Evolutionary conservation across 495 filamentous ascomycete genomes (phyloP).

Genomic region (Xylaria palmicola): DNA sequence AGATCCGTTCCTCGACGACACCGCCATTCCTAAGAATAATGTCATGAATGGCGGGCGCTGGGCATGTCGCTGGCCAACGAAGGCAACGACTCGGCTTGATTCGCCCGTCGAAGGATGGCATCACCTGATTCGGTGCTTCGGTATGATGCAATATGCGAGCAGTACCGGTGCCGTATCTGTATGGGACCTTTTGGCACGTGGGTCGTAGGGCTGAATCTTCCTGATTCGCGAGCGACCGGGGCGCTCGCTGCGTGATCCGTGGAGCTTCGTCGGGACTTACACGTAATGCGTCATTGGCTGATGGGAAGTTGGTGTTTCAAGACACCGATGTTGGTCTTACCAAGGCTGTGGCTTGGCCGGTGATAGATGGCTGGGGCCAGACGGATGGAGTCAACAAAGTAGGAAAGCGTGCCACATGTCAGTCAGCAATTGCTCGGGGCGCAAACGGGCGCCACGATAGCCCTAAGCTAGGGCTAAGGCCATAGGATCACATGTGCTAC

Average conservation of each 20-base stretch:
- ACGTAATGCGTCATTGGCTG: neutral
- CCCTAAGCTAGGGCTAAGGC: neutral
- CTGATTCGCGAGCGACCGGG: neutral
- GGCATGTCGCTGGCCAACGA: neutral
- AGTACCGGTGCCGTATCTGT: neutral
- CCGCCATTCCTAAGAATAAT: conserved; percentile 6
- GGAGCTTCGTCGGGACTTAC: neutral
- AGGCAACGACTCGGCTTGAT: neutral
- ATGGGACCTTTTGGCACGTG: neutral
- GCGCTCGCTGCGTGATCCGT: neutral
- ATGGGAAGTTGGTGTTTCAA: neutral
- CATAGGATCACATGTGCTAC: neutral
- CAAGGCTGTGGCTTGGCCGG: neutral
- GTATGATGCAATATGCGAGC: neutral
- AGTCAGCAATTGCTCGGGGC: neutral
- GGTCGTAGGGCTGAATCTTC: neutral
- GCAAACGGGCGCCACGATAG: neutral
- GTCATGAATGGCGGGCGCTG: neutral
- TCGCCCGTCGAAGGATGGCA: neutral
- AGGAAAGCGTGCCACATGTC: neutral
- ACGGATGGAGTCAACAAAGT: neutral
- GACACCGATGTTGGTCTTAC: neutral
- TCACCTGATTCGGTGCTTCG: neutral
- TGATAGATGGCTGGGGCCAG: neutral
- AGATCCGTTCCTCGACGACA: neutral